Percentiles rank a stretch among this genome's conserved stretches.
phyloP scores from a whole-genome alignment of 371 early-diverging fungal species.

The Mortierella sp. region DNA sequence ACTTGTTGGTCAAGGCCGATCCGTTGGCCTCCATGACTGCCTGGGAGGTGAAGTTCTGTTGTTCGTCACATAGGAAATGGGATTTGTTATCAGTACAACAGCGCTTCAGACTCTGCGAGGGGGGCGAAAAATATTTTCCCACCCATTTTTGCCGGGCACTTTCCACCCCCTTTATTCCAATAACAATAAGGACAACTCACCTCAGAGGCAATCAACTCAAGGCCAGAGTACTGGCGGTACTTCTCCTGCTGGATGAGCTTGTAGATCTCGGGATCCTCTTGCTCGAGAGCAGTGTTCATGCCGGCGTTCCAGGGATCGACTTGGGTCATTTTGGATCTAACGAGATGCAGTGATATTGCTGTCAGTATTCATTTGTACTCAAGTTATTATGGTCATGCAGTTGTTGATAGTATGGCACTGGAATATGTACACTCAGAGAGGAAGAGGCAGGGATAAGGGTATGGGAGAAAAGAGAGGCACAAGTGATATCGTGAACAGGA shows the following conservation, averaged over 20 bases:
- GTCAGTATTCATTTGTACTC: too few species aligned
- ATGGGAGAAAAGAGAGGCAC: neutral
- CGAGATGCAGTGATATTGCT: too few species aligned
- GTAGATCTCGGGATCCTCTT: slow-evolving; percentile 94
- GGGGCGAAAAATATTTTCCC: neutral
- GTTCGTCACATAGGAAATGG: neutral
- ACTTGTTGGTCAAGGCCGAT: slow-evolving; percentile 99
- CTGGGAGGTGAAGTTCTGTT: slow-evolving; percentile 97
- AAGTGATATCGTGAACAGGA: too few species aligned
- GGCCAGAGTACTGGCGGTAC: slow-evolving; percentile 95
- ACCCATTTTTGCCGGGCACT: slow-evolving; percentile 3
- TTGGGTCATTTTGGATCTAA: slow-evolving; percentile 49
- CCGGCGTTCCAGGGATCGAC: slow-evolving; percentile 67
- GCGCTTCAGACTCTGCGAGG: neutral
- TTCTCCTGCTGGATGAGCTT: slow-evolving; percentile 96
- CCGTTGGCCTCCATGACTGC: slow-evolving; percentile 98
- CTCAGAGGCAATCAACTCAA: slow-evolving; percentile 99
- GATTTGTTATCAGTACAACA: neutral
- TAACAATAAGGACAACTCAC: slow-evolving; percentile 59
- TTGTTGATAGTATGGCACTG: too few species aligned
- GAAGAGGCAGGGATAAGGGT: too few species aligned
- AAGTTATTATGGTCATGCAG: too few species aligned
- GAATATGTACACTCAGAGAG: too few species aligned
- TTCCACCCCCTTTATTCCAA: neutral
- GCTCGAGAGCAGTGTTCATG: slow-evolving; percentile 82